Evolutionary conservation across 768 basidiomycete genomes (phyloP).

Genomic region (Termitomyces titanicus): DNA sequence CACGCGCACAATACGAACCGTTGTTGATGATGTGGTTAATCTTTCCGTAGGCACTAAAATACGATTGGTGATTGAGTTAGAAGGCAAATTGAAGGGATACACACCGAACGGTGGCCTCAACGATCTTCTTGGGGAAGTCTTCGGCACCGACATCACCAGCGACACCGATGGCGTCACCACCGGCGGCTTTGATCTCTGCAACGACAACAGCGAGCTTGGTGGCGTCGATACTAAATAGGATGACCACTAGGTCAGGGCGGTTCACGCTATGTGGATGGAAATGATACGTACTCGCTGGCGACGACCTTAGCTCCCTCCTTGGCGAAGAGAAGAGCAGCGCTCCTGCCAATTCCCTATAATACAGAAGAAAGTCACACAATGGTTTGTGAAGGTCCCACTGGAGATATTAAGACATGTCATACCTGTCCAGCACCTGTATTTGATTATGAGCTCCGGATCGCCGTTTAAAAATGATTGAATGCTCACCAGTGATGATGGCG

Average conservation of each 20-base stretch:
- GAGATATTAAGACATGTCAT: conserved; percentile 1
- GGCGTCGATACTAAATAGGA: conserved; percentile 58
- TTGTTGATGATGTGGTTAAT: conserved; percentile 89
- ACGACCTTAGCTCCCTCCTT: conserved; percentile 87
- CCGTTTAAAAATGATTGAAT: background rate
- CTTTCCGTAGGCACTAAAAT: conserved; percentile 67
- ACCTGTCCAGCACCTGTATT: conserved; percentile 73
- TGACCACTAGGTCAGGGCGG: conserved; percentile 4
- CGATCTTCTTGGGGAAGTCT: conserved; percentile 76
- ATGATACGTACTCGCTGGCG: conserved; percentile 63
- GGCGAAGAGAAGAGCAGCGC: conserved; percentile 73
- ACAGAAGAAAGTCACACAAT: background rate
- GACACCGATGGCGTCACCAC: conserved; percentile 73
- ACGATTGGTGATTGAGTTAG: background rate
- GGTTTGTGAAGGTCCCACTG: background rate
- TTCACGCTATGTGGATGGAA: background rate
- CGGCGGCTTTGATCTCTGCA: conserved; percentile 66
- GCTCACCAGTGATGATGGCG: conserved; percentile 80
- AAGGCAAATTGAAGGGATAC: conserved; percentile 22
- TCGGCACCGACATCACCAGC: conserved; percentile 80
- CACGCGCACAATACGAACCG: conserved; percentile 31
- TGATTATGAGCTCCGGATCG: background rate
- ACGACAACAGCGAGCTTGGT: conserved; percentile 63
- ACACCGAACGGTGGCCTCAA: conserved; percentile 73
- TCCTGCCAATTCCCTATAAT: conserved; percentile 79